Base-by-base conservation (phyloP, 2,329 filamentous ascomycete genomes). In the Sporothrix variecibatus region DNA sequence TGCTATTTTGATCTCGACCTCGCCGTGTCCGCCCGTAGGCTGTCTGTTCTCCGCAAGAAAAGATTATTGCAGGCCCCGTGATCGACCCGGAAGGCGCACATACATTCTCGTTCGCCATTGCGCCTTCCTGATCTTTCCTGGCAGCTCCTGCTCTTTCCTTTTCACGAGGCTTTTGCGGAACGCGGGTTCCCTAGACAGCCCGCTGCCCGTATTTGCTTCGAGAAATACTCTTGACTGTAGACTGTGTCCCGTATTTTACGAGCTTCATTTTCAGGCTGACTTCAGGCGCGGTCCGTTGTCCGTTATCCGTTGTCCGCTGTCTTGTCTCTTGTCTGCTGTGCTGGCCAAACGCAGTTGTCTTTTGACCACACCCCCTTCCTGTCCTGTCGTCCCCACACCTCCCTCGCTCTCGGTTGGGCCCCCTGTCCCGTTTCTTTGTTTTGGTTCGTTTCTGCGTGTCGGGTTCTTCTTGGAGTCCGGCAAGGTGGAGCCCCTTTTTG, bases 401-500 rank as follows among this genome's bases (percentile, higher is more conserved):
- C 56, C 26, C 28, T 34, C 28, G 62, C 62, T 67, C 38, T 46
- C 62, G 62, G 62, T 67, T 67, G 4, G 34, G 17, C 20, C n/a
- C 34, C 62, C 38, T 65, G 62, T 46, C 62, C 62, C 62, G 62
- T 67, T 28, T 70, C 67, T 70, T 34, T 70, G 67, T 70, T 70
- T 38, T 53, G 31, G 28, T 53, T 53, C 43, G 43, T 34, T 56
- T 56, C 31, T 71, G 6, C 9, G 20, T 40, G 46, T 74, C 73
- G 73, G 73, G 73, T 40, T 74, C 69, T 72, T 74, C 69, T 62
- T 74, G 73, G 73, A 74, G 69, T 74, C 73, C 73, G 73, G 49
- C 46, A 8, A n/a, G 60, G 73, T 74, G 73, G 73, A 62, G 68
- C 72, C 58, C 20, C 28, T 69, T 67, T 67, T n/a, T 17, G n/a